Evolutionary conservation across 208 protist species (phyloP).

Genomic region (Chromosphaera perkinsii): DNA sequence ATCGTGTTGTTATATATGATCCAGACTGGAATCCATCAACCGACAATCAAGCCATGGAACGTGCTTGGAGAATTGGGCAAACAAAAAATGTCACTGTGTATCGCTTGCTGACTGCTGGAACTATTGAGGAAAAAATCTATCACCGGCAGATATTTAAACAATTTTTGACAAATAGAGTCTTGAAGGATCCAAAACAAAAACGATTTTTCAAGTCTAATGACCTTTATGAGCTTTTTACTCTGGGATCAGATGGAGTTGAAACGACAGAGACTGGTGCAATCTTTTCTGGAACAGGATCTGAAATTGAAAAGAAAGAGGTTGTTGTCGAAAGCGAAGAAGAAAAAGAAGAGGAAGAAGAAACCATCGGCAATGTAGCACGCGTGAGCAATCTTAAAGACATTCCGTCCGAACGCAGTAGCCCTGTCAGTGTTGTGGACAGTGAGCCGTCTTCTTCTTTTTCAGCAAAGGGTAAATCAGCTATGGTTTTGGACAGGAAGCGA

Average conservation of each 20-base stretch:
- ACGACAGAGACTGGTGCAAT: slow-evolving; percentile 23
- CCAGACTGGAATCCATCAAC: slow-evolving; percentile 83
- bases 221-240: slow-evolving; percentile 32
- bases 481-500: too few species aligned
- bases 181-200: slow-evolving; percentile 84
- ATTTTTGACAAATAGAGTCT: slow-evolving; percentile 81
- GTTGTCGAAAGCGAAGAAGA: too few species aligned
- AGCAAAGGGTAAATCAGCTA: too few species aligned
- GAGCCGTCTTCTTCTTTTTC: too few species aligned
- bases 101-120: slow-evolving; percentile 89
- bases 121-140: slow-evolving; percentile 97
- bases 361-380: too few species aligned
- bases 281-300: not conserved
- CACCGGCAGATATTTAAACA: slow-evolving; percentile 91
- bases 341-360: too few species aligned
- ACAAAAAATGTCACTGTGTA: slow-evolving; percentile 85
- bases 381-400: too few species aligned
- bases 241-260: not conserved
- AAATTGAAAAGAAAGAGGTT: too few species aligned
- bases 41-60: slow-evolving; percentile 59
- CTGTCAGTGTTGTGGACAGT: not conserved
- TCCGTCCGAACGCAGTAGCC: not conserved
- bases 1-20: slow-evolving; percentile 96
- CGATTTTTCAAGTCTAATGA: slow-evolving; percentile 76
- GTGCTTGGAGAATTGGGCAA: slow-evolving; percentile 95